Percentiles rank a stretch among this genome's conserved stretches.
Evolutionary conservation across 768 basidiomycete species (phyloP).

Genomic region (Hortiboletus flavorubellus): DNA sequence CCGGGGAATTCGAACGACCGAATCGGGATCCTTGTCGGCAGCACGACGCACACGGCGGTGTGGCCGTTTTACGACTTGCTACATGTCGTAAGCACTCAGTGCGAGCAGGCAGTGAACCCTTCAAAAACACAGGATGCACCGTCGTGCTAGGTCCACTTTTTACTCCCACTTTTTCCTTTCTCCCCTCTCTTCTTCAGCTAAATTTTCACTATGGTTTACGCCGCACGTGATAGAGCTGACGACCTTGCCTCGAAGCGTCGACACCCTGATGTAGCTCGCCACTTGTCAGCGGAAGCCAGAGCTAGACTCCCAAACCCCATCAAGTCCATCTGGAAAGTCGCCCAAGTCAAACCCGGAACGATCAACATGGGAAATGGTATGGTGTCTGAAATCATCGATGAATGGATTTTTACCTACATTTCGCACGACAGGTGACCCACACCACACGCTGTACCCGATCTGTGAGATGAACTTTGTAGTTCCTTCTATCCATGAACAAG

Average conservation of each 20-base stretch:
- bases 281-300: conserved; percentile 34
- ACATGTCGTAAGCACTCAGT: conserved; percentile 5
- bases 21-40: neutral
- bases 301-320: conserved; percentile 35
- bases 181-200: neutral
- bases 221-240: conserved; percentile 11
- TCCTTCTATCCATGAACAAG: conserved; percentile 26
- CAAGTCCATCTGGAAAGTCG: conserved; percentile 36
- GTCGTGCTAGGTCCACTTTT: neutral
- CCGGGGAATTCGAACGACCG: too few relatives aligned
- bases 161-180: neutral
- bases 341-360: conserved; percentile 33
- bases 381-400: neutral
- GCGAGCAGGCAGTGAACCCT: conserved; percentile 8
- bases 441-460: conserved; percentile 33
- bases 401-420: neutral
- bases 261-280: conserved; percentile 31
- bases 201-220: conserved; percentile 24
- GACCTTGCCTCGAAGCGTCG: conserved; percentile 23
- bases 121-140: conserved; percentile 8
- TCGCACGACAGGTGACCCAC: conserved; percentile 30
- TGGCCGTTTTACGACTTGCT: neutral
- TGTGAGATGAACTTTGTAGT: conserved; percentile 34
- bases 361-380: conserved; percentile 39
- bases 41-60: too few relatives aligned